phyloP scores from a whole-genome alignment of 176 grass and related monocot genomes.

The Puya raimondii region DNA sequence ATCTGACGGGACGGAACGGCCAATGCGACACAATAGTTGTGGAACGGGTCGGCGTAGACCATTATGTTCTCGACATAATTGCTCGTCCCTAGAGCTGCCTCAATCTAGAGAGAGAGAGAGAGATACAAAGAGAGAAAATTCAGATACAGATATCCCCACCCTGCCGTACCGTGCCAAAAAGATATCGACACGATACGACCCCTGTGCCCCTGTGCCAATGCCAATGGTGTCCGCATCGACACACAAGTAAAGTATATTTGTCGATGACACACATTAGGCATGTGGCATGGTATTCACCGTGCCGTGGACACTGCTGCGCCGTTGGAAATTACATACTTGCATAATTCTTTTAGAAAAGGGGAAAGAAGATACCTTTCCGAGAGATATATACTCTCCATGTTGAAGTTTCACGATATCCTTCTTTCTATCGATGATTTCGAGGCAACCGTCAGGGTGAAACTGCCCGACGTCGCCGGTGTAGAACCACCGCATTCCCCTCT shows the following conservation, averaged over 20 bases:
- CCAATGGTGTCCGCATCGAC: too few relatives aligned
- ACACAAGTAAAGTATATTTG: too few relatives aligned
- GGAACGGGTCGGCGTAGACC: constrained; percentile 75
- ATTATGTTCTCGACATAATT: constrained; percentile 77
- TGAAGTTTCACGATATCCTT: constrained; percentile 97
- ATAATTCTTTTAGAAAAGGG: not conserved
- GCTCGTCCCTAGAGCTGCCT: constrained; percentile 55
- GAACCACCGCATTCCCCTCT: constrained; percentile 62
- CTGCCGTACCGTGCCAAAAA: too few relatives aligned
- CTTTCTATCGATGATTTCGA: constrained; percentile 85
- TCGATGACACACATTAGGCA: too few relatives aligned
- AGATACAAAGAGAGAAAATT: not conserved
- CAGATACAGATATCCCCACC: not conserved
- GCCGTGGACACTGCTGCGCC: too few relatives aligned
- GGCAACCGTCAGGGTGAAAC: constrained; percentile 78
- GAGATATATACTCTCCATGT: constrained; percentile 86
- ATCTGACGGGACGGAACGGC: constrained; percentile 42
- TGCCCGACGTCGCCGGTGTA: constrained; percentile 88
- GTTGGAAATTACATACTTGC: not conserved
- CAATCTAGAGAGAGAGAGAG: constrained; percentile 42
- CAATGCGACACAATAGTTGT: constrained; percentile 69
- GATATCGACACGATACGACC: too few relatives aligned
- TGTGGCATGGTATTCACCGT: too few relatives aligned
- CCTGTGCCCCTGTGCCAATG: too few relatives aligned
- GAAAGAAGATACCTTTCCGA: constrained; percentile 56